These are phyloP conservation scores for Phyllosticta ampelicida DNA, from an alignment of 2,329 filamentous ascomycete genomes.

Conservation along the genomic window DNA sequence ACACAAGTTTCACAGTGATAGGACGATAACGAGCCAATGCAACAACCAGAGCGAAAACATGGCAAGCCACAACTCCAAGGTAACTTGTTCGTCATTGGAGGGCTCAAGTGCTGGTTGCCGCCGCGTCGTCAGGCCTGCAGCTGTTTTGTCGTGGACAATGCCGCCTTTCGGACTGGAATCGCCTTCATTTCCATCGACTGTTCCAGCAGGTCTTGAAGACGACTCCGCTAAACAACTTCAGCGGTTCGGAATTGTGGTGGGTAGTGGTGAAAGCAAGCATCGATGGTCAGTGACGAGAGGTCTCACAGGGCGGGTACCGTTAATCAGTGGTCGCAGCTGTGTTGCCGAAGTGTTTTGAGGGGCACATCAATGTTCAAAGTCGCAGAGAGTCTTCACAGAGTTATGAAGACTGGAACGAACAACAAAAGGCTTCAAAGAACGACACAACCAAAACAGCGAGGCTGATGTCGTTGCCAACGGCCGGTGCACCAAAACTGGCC, in stretches of 20 bases:
- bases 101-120: not conserved
- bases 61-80: not conserved
- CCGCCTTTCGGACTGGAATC: not conserved
- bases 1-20: not conserved
- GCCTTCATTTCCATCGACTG: too few relatives aligned
- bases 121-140: not conserved
- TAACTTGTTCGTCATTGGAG: not conserved
- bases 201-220: too few relatives aligned
- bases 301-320: not conserved
- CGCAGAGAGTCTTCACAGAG: not conserved
- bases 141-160: not conserved
- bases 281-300: not conserved
- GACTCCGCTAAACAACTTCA: too few relatives aligned
- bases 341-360: not conserved
- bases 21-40: not conserved
- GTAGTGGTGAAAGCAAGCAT: not conserved
- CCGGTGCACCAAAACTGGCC: not conserved
- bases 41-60: not conserved
- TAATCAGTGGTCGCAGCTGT: not conserved
- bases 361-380: not conserved
- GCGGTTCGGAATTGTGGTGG: not conserved
- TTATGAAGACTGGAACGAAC: not conserved
- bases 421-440: not conserved
- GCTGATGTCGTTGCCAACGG: not conserved
- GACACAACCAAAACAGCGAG: not conserved